Evolutionary conservation across 306 rosid species (phyloP).

Genomic region (Corylus americana): DNA sequence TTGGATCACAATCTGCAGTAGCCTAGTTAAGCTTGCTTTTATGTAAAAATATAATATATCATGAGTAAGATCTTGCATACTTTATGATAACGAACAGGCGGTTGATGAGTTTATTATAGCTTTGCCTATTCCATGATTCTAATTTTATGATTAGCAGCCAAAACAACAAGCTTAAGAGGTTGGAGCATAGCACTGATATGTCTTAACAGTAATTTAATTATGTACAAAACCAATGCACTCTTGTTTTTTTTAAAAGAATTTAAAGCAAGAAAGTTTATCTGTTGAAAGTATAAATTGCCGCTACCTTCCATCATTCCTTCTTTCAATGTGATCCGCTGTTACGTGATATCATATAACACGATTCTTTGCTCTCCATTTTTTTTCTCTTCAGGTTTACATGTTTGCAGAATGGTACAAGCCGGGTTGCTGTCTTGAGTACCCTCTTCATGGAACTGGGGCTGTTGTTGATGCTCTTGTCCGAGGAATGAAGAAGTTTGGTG

Average conservation of each 20-base stretch:
- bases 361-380: neutral
- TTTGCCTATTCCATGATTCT: neutral
- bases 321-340: neutral
- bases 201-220: neutral
- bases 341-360: constrained; percentile 12
- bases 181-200: neutral
- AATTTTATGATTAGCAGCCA: neutral
- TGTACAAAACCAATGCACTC: neutral
- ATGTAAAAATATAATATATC: neutral
- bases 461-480: constrained; percentile 81
- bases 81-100: neutral
- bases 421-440: constrained; percentile 91
- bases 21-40: neutral
- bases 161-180: neutral
- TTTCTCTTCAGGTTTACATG: constrained; percentile 69
- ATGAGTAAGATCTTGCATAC: neutral
- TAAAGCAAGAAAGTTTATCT: neutral
- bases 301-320: neutral
- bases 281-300: neutral
- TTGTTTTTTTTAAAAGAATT: neutral
- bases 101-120: neutral
- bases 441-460: constrained; percentile 75
- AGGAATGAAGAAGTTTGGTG: constrained; percentile 82
- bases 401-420: constrained; percentile 98
- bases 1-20: neutral